Percentiles rank a stretch among this genome's conserved stretches.
phyloP scores from a whole-genome alignment of 2,329 filamentous ascomycete species.

The Pseudocercospora fijiensis region DNA sequence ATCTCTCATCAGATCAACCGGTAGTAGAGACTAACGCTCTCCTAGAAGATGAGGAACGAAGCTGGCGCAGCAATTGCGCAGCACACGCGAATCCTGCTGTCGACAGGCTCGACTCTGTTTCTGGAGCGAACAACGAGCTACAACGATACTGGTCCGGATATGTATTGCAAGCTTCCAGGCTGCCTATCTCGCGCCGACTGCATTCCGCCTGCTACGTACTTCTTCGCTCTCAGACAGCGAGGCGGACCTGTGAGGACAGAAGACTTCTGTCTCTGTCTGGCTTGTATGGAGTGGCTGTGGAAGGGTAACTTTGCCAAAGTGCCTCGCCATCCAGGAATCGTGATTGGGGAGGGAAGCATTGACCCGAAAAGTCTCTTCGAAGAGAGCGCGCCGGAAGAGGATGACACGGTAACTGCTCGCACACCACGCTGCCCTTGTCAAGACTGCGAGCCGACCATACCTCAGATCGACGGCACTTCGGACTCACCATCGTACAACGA shows the following conservation, averaged over 20 bases:
- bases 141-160: neutral
- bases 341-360: neutral
- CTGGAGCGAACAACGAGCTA: slow-evolving; percentile 3
- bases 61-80: slow-evolving; percentile 44
- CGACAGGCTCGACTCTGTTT: slow-evolving; percentile 6
- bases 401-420: neutral
- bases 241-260: neutral
- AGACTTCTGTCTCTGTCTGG: slow-evolving; percentile 20
- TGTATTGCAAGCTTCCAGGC: slow-evolving; percentile 14
- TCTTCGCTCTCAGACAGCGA: slow-evolving; percentile 10
- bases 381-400: neutral
- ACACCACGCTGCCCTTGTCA: neutral
- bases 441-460: neutral
- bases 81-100: slow-evolving; percentile 26
- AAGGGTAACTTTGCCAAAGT: slow-evolving; percentile 15
- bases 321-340: slow-evolving; percentile 4
- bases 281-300: slow-evolving; percentile 27
- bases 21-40: neutral
- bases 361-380: neutral
- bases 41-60: slow-evolving; percentile 24
- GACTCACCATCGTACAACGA: neutral
- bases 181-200: slow-evolving; percentile 11
- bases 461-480: neutral
- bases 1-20: neutral
- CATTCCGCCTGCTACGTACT: slow-evolving; percentile 14